Conservation (phyloP, 2,329 filamentous ascomycete genomes). For the Aquanectria penicillioides region DNA sequence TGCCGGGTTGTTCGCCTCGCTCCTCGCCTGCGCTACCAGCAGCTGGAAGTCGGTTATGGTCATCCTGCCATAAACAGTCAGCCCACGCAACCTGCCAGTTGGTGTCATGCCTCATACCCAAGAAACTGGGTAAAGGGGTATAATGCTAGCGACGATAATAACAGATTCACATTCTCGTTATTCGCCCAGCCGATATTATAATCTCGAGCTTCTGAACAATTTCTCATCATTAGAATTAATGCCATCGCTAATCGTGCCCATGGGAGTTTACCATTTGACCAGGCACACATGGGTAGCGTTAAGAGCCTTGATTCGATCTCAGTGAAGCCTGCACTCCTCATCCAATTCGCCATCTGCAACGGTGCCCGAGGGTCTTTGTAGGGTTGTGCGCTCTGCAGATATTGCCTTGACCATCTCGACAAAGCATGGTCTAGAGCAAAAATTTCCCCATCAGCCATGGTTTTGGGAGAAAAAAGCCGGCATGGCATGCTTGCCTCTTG, state of each 20-base stretch:
- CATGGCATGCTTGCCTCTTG: conserved; percentile 60
- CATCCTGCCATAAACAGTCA: conserved; percentile 56
- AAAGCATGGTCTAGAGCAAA: conserved; percentile 68
- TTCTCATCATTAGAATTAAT: conserved; percentile 1
- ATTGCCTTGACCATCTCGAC: conserved; percentile 72
- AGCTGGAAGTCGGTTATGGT: conserved; percentile 65
- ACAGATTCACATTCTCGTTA: conserved; percentile 61
- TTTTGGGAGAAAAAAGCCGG: background rate
- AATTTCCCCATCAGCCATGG: conserved; percentile 17
- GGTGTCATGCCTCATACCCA: conserved; percentile 48
- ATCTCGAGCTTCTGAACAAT: conserved; percentile 57
- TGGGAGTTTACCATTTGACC: conserved; percentile 68
- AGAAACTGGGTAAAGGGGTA: conserved; percentile 65
- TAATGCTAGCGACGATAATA: conserved; percentile 64
- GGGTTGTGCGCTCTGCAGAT: conserved; percentile 69
- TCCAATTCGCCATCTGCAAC: conserved; percentile 66
- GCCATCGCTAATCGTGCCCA: background rate
- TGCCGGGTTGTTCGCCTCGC: conserved; percentile 61
- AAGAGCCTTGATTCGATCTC: conserved; percentile 74
- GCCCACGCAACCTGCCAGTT: background rate
- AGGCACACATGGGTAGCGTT: conserved; percentile 74
- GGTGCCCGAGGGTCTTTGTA: conserved; percentile 74
- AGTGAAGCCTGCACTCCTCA: conserved; percentile 71
- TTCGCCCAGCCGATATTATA: conserved; percentile 64
- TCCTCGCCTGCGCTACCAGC: conserved; percentile 64